Conservation (phyloP, 1,284 basidiomycete genomes). For the Albatrellus sp. region DNA sequence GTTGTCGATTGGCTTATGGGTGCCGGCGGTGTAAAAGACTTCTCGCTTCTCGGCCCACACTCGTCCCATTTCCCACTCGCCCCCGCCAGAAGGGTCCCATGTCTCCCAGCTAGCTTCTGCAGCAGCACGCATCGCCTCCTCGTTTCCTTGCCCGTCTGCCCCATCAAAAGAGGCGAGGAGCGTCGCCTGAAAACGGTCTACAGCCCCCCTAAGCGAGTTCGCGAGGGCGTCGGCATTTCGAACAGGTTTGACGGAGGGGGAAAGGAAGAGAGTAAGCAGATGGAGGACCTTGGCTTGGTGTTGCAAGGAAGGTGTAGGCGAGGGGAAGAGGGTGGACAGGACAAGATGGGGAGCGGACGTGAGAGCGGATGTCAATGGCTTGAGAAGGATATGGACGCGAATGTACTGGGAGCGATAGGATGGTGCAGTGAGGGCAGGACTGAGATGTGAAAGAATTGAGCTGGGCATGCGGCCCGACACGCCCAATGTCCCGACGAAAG, state of each 20-base stretch:
- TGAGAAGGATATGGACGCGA: constrained; percentile 53
- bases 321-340: constrained; percentile 38
- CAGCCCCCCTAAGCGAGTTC: constrained; percentile 60
- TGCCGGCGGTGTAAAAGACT: constrained; percentile 79
- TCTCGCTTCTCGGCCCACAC: constrained; percentile 92
- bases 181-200: constrained; percentile 80
- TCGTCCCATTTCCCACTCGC: constrained; percentile 85
- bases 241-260: constrained; percentile 51
- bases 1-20: constrained; percentile 75
- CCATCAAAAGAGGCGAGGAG: constrained; percentile 77
- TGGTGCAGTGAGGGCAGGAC: constrained; percentile 14
- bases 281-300: constrained; percentile 53
- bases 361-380: constrained; percentile 42
- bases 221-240: constrained; percentile 47
- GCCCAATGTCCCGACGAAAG: constrained; percentile 36
- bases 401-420: constrained; percentile 41
- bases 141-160: constrained; percentile 63
- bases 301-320: constrained; percentile 20
- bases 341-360: constrained; percentile 40
- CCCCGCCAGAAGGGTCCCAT: constrained; percentile 21
- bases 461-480: background rate
- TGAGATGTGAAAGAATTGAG: constrained; percentile 13
- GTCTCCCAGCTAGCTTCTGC: constrained; percentile 81
- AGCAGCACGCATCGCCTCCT: constrained; percentile 63
- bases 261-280: constrained; percentile 66